These are phyloP conservation scores for Cytospora piceicola DNA, from an alignment of 2,329 filamentous ascomycete genomes.

Conservation along the genomic window DNA sequence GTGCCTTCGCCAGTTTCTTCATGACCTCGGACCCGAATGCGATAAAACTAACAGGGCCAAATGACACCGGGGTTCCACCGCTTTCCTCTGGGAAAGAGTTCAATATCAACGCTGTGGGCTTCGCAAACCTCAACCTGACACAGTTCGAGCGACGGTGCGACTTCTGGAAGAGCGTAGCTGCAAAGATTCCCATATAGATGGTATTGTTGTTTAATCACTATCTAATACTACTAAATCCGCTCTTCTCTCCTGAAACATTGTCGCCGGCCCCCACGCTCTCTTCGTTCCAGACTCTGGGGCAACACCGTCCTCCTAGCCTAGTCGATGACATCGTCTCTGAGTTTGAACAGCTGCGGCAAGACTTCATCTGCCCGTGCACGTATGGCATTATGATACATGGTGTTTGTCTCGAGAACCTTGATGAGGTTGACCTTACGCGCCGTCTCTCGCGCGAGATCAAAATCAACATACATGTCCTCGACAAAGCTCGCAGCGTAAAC, in stretches of 20 bases:
- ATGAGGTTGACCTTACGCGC: slow-evolving; percentile 72
- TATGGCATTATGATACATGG: slow-evolving; percentile 79
- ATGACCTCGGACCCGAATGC: slow-evolving; percentile 62
- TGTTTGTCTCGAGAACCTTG: slow-evolving; percentile 84
- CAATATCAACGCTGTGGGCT: slow-evolving; percentile 51
- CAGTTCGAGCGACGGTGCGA: slow-evolving; percentile 52
- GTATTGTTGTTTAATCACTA: background rate
- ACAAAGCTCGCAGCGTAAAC: slow-evolving; percentile 69
- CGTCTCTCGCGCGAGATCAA: slow-evolving; percentile 63
- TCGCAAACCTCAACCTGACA: slow-evolving; percentile 44
- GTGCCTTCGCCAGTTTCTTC: slow-evolving; percentile 64
- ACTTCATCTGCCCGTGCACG: slow-evolving; percentile 75
- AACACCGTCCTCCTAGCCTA: slow-evolving; percentile 38
- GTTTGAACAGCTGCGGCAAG: slow-evolving; percentile 72
- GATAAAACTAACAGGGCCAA: slow-evolving; percentile 55
- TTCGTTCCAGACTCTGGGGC: background rate
- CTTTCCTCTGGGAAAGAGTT: slow-evolving; percentile 51
- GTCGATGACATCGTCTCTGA: slow-evolving; percentile 72
- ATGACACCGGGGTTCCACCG: slow-evolving; percentile 49
- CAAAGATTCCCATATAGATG: slow-evolving; percentile 49
- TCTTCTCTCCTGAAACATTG: background rate
- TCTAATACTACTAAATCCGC: background rate
- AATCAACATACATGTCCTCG: slow-evolving; percentile 77
- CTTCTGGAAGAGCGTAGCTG: slow-evolving; percentile 56
- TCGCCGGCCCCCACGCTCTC: background rate